Evolutionary conservation across 192 early-diverging fungal genomes (phyloP).

Genomic region (Pilaira anomala): DNA sequence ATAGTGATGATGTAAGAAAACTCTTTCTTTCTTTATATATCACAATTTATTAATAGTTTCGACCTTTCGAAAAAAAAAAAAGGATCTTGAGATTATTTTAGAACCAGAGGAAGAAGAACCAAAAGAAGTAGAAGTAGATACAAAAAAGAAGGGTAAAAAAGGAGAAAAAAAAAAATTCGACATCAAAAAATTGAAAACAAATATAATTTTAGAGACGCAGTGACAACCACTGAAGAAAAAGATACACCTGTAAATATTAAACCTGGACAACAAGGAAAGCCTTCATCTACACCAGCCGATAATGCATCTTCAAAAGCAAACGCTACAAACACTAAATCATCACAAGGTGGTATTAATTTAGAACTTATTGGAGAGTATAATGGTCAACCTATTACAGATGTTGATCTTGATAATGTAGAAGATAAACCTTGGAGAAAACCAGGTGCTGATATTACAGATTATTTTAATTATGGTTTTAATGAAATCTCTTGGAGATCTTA

Average conservation of each 20-base stretch:
- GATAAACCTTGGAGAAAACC: conserved; percentile 97
- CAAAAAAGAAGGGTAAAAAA: conserved; percentile 14
- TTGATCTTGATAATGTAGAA: conserved; percentile 88
- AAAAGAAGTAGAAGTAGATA: conserved; percentile 19
- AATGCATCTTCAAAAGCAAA: conserved; percentile 39
- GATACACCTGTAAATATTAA: conserved; percentile 49
- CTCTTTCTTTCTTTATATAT: conserved; percentile 6
- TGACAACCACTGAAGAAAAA: background rate
- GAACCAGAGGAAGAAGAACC: conserved; percentile 52
- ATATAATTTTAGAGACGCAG: background rate
- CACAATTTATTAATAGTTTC: background rate
- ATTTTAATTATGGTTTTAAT: conserved; percentile 99
- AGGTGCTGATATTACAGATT: conserved; percentile 95
- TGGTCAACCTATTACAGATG: conserved; percentile 79
- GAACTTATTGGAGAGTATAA: conserved; percentile 76
- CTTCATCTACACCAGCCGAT: conserved; percentile 33
- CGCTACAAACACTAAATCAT: conserved; percentile 2
- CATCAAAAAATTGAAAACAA: too few species aligned
- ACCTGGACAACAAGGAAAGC: conserved; percentile 35
- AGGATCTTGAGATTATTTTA: conserved; percentile 76
- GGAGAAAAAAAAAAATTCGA: background rate
- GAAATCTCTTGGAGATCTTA: conserved; percentile 95
- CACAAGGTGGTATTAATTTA: conserved; percentile 51
- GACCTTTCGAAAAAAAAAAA: conserved; percentile 4
- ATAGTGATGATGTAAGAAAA: conserved; percentile 60